These are phyloP conservation scores for Neohortaea acidophila DNA, from an alignment of 495 filamentous ascomycete species.

Conservation along the genomic window DNA sequence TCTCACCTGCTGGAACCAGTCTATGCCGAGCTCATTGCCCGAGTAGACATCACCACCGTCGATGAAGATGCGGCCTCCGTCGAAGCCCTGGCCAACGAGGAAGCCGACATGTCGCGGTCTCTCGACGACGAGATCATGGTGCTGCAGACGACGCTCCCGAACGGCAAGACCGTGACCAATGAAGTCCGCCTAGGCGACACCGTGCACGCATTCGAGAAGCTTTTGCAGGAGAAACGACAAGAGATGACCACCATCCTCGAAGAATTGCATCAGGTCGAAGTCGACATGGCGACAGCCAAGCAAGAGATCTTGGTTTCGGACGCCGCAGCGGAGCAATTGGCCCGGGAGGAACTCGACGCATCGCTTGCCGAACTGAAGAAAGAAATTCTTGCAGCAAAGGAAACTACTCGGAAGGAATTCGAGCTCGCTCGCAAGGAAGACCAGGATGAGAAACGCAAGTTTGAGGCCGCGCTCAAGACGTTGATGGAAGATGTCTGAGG, in stretches of 20 bases:
- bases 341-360: background rate
- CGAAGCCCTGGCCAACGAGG: background rate
- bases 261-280: background rate
- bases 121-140: constrained; percentile 6
- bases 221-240: background rate
- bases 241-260: background rate
- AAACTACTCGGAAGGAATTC: background rate
- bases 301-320: background rate
- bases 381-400: background rate
- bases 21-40: constrained; percentile 5
- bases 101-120: background rate
- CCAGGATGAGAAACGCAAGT: background rate
- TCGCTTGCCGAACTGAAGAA: background rate
- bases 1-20: background rate
- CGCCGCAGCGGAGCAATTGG: background rate
- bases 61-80: constrained; percentile 1
- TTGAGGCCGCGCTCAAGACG: background rate
- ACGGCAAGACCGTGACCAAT: background rate
- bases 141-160: background rate
- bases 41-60: constrained; percentile 2
- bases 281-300: background rate
- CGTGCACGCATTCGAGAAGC: background rate
- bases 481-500: too few relatives aligned
- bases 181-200: constrained; percentile 1
- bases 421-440: constrained; percentile 1